Base-by-base conservation (phyloP, 441 rosid genomes). In the Dalechampia spathulata region DNA sequence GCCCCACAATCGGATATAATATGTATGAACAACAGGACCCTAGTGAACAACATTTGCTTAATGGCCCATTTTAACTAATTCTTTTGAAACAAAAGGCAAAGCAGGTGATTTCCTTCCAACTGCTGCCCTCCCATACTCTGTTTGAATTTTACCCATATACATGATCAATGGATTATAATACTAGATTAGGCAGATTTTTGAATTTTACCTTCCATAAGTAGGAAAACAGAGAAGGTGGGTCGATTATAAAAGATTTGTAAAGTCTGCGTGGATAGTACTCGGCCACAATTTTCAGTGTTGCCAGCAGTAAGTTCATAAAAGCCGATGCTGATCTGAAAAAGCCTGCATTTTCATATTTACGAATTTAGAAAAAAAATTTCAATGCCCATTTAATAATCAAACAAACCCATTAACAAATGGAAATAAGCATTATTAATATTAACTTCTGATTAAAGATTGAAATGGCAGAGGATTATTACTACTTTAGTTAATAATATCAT, bases 311-410 rank as follows among this genome's bases (percentile, higher is more conserved):
- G 70, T 87, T 89, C 79, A 82, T 79, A 64, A 89, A 86, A 71
- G 95, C 80, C 42, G 97, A 79, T 21, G 92, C 96, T 39, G 97
- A 92, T 74, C 97, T 87, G 95, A 78, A 83, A 82, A 83, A 76
- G 77, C 92, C 99, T 92, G 93, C 66, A 70, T 16, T 55, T 38
- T 2, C 14, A 47, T 25, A 22, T 15, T 9, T n/a, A 17, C 7
- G 6, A n/a, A 9, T 30, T 30, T 30, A 10, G 41, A 16, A 16
- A 19, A 27, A 51, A 15, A 57, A 27, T 1, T 32, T 19, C 2
- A 28, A 26, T 22, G 20, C 42, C 27, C 15, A 15, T 22, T 51
- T 26, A 27, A 16, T 22, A 15, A 11, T 26, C 25, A 3, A 17
- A 5, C 5, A 5, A 1, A 32, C 44, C 54, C 40, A 45, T 39